Evolutionary conservation across 2,329 filamentous ascomycete genomes (phyloP), one percentile per base, ranked within the genome.

Genomic region (Xylariaceae sp.): DNA sequence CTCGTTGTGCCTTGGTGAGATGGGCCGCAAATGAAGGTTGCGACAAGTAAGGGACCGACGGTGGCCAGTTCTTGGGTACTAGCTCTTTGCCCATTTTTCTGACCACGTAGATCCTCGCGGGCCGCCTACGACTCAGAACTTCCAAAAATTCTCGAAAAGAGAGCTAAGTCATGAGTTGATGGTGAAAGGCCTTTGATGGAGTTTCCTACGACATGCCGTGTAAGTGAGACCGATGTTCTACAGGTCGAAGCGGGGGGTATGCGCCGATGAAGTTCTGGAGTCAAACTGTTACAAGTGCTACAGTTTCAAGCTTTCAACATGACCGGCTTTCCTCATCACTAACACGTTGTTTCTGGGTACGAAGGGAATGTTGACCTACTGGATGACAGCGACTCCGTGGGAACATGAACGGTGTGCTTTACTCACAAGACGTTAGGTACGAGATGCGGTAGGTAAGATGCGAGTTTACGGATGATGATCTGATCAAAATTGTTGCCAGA

Each of bases 41-140:
- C 1, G 73, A 75, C 52, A 87, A 77, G 67, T 86, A 88, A 1
- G 77, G 74, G 1, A 86, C 65, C 8, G 73, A 55, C 3, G 73
- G 44, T 0, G 84, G 83, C 85, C 85, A 88, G 71, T 85, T 85
- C 63, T 78, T 81, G 2, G 83, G 83, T 23, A 65, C 51, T n/a
- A 58, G 8, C 10, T 65, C 60, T 62, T 67, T 71, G 10, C 65
- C 67, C 70, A 72, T 72, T 53, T 5, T 30, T 30, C 17, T 52
- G 9, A 54, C 18, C 11, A 35, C 2, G 13, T 23, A 44, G 34
- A 48, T 30, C 30, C 34, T 48, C 10, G 4, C 18, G 30, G 35
- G 47, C 15, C 47, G 6, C 15, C 23, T 53, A 11, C 15, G 11
- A 17, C 15, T 53, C 9, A 34, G 6, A 30, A 30, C 3, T 30